These are phyloP conservation scores for Handroanthus guayacan DNA, from an alignment of 257 asterid genomes.

Conservation along the genomic window DNA sequence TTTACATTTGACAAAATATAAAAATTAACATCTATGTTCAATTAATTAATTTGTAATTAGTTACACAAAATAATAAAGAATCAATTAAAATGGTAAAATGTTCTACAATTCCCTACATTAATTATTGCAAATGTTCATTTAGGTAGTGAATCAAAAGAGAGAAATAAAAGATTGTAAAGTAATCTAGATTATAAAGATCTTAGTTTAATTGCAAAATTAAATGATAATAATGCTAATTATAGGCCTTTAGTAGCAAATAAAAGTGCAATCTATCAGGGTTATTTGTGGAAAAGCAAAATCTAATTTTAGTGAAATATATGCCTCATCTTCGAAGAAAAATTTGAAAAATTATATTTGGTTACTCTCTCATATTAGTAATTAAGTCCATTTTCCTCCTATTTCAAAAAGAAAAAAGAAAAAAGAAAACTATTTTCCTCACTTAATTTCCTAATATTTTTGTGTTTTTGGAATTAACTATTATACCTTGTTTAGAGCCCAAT, in stretches of 20 bases:
- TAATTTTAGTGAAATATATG: no score
- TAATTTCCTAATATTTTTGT: not conserved
- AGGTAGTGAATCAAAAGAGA: not conserved
- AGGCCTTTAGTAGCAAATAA: no score
- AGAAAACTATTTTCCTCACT: not conserved
- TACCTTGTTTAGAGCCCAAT: constrained; percentile 91
- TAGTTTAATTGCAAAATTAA: no score
- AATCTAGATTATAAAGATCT: no score
- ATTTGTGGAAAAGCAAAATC: no score
- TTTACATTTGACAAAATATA: not conserved
- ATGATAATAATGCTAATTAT: no score
- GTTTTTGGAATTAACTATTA: constrained; percentile 27
- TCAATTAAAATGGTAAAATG: not conserved
- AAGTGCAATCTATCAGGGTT: no score
- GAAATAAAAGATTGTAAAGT: not conserved
- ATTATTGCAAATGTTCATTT: not conserved
- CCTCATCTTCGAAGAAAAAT: no score
- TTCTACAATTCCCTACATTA: not conserved
- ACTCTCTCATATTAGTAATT: no score
- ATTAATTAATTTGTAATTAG: not conserved
- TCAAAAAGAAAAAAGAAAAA: not conserved
- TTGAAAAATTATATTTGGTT: no score
- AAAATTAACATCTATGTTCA: not conserved
- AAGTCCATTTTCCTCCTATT: no score
- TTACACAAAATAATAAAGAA: not conserved